Conservation (phyloP, 129 eudicot species). For the Glebionis coronaria region DNA sequence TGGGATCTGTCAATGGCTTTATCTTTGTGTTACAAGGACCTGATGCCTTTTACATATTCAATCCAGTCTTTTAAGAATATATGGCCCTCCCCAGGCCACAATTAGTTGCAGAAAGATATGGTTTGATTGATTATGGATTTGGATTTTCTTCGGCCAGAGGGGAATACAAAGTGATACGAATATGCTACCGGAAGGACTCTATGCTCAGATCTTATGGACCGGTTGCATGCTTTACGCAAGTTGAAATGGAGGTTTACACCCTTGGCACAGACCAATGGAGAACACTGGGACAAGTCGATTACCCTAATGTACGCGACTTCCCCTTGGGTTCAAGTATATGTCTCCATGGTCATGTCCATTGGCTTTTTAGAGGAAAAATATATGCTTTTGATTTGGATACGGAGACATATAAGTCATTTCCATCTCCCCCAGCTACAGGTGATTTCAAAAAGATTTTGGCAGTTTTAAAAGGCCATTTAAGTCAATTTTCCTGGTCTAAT, state of each 20-base stretch:
- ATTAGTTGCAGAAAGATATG: no score
- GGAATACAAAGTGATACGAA: constrained; percentile 38
- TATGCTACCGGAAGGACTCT: constrained; percentile 10
- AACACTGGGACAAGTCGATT: constrained; percentile 16
- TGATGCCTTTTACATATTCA: no score
- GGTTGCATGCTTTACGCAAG: no score
- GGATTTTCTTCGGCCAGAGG: constrained; percentile 15
- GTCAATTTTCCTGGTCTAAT: no score
- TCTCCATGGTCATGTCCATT: constrained; percentile 36
- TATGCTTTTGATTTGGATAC: constrained; percentile 36
- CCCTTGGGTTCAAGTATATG: not conserved
- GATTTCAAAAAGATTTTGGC: no score
- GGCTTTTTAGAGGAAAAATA: constrained; percentile 18
- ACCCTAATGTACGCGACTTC: not conserved
- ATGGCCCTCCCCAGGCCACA: no score
- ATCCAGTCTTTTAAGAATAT: no score
- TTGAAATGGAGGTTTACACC: constrained; percentile 8
- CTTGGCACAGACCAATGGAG: constrained; percentile 45
- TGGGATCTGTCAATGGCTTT: no score
- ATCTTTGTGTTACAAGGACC: no score
- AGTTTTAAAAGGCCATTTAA: no score
- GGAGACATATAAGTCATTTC: constrained; percentile 25
- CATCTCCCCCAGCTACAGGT: constrained; percentile 15
- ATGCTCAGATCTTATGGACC: not conserved
- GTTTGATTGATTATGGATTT: constrained; percentile 25